Evolutionary conservation across 2,329 filamentous ascomycete species (phyloP), one percentile per base, ranked within the genome.

Genomic region (Colletotrichum scovillei): DNA sequence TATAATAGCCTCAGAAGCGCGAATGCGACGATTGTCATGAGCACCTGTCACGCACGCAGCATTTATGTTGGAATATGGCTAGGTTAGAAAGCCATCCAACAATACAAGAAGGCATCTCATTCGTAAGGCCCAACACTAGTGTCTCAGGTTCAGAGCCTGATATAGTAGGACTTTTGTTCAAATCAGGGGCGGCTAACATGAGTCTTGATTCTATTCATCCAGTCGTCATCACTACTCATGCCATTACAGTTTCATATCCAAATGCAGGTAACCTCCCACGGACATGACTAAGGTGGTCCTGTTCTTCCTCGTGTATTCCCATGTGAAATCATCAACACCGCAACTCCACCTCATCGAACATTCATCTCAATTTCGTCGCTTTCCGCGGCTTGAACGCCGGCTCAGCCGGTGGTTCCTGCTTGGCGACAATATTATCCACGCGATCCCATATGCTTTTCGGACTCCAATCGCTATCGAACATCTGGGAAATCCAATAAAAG

Each of bases 401-500:
- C 19, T 49, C 42, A n/a, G 42, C 8, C 4, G 7, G 12, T 12
- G 53, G 53, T 56, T 56, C 24, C 11, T 24, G 53, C 26, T 56
- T 56, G 12, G 26, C 12, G 53, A 26, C 8, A 1, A 56, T 56
- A 9, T 24, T 24, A 56, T 28, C 53, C 5, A 56, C 26, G 38
- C 59, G 59, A 11, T 62, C 38, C 59, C 59, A 62, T 9, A 49
- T 62, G 38, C 22, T 24, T 26, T 59, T 22, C 4, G 63, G 30
- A 14, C 35, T 24, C 86, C 86, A 88, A 5, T 79, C 73, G 1
- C 80, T 77, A 62, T 85, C 82, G 56, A 87, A 86, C 80, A 88
- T 84, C 66, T 86, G 85, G 8, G 84, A 82, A 11, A 86, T 80
- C 78, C 87, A 88, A 74, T 84, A 85, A 1, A 84, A 77, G 9